Base-by-base conservation (phyloP, 2,329 filamentous ascomycete species). In the Hypomyces rosellus region DNA sequence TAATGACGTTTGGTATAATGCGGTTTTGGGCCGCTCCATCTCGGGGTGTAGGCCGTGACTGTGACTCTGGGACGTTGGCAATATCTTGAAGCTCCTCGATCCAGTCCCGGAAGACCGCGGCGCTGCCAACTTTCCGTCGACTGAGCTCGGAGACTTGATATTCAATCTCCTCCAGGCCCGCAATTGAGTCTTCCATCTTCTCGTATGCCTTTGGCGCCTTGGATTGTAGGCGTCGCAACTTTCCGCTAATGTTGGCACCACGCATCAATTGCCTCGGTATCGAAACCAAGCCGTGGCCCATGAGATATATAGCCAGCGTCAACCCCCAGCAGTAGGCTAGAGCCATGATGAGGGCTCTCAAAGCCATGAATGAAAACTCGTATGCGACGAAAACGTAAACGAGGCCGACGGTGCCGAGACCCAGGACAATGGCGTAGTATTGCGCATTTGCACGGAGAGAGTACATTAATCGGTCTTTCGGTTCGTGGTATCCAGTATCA, bases 261-360 rank as follows among this genome's bases (percentile, higher is more conserved):
- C 86, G 82, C 61, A 93, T 86, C 14, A 99, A 74, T 36, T 81
- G 81, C 57, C 92, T 79, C 1, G 93, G 93, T 51, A 99, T 87
- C 1, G 91, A 87, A 33, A 99, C 93, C 22, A 99, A 76, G 7
- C 93, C 93, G 67, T 99, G 93, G 6, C 93, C 93, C 92, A 99
- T 97, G 38, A 99, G 77, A 63, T 96, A 97, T 55, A 99, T 96
- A 42, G 91, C 93, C 47, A 97, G 76, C 4, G 92, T 77, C 59
- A 99, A 72, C 60, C 91, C 90, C 87, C 91, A 97, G 53, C 89
- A 89, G 68, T 99, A 99, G 36, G 92, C 88, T 53, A 97, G 74
- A 13, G 93, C 92, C 88, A 99, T 96, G 56, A 95, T 78, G 38
- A 95, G 74, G 34, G 81, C 85, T 71, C 95, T 96, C 59, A 97